Base-by-base conservation (phyloP, 345 rosid genomes). In the Atalantia buxifolia region DNA sequence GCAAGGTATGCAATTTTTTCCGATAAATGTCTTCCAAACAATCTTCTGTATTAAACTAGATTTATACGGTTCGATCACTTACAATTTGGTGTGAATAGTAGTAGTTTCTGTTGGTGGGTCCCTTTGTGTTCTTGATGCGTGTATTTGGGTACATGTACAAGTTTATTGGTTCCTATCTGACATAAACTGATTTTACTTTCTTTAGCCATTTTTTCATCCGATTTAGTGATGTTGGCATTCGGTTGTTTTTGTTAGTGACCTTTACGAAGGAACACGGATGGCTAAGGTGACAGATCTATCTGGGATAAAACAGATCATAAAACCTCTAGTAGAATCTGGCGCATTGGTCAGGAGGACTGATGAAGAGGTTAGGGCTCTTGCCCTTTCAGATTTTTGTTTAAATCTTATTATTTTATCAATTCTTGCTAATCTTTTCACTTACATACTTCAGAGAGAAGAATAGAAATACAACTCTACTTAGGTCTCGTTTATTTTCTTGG, bases 231-330 rank as follows among this genome's bases (percentile, higher is more conserved):
- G 76, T 73, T 2, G 61, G 64, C 38, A 40, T 75, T 74, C 64
- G 24, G 33, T 30, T 64, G 74, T 69, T 1, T 66, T 50, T 78
- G 33, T 78, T 62, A 93, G 98, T 80, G 99, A 95, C 86, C 87
- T 93, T 62, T 95, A 95, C 40, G 99, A 95, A 86, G 99, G 98
- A 68, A 86, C 98, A 30, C 84, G 98, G 68, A 89, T 87, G 86
- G 97, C 98, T 2, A 88, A 81, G 80, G 86, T 82, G 68, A 81
- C 88, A 9, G 99, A 95, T 85, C 83, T 93, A 36, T 53, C 85
- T 72, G 98, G 98, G 76, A 95, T 93, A 62, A 93, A 85, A 86
- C 88, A 88, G 66, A 80, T 93, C 65, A 76, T 95, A 78, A 87
- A 83, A 76, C 97, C 99, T 70, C 76, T 93, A 38, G 94, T 89